Base-by-base conservation (phyloP, 352 stramenopile genomes). In the Globisporangium cystogenes region DNA sequence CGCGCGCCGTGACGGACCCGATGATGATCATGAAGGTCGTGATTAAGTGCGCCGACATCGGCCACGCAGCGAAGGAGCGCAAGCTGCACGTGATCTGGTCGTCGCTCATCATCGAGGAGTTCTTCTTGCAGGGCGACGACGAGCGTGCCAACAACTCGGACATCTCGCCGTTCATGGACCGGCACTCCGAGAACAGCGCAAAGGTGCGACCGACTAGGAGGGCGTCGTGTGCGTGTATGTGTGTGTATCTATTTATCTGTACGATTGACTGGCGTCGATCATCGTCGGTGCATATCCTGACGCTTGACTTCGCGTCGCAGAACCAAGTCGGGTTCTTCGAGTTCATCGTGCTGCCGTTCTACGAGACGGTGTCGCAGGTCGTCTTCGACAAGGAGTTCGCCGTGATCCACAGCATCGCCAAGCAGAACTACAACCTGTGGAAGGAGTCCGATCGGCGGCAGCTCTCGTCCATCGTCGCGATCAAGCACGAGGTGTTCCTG, bases 51-150 rank as follows among this genome's bases (percentile, higher is more conserved):
- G 86, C 93, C 2, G 94, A 98, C 67, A 93, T 98, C 41, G 95
- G 86, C 16, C 95, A 98, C 64, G 87, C 87, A 23, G 76, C 86
- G 33, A 96, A 97, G 68, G 76, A 89, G 37, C 81, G 74, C 27
- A 71, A 74, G 33, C 57, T 98, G 35, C 78, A 93, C 48, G 83
- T 90, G 52, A 80, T 93, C 57, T 99, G 94, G 93, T 89, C 87
- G 7, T 83, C 90, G 46, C 73, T 95, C 31, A 96, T 98, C 48
- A 89, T 97, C 48, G 83, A 96, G 51, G 95, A 99, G 65, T 98
- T 98, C 59, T 98, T 96, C 60, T 64, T 85, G 20, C 94, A 98
- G 68, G 95, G 95, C 40, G 94, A 98, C 65, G 84, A 95, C 55
- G 95, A 98, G 60, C 93, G 90, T 45, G 68, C 75, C 36, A 74